phyloP scores from a whole-genome alignment of 2,329 filamentous ascomycete species.

The Fusarium torreyae region DNA sequence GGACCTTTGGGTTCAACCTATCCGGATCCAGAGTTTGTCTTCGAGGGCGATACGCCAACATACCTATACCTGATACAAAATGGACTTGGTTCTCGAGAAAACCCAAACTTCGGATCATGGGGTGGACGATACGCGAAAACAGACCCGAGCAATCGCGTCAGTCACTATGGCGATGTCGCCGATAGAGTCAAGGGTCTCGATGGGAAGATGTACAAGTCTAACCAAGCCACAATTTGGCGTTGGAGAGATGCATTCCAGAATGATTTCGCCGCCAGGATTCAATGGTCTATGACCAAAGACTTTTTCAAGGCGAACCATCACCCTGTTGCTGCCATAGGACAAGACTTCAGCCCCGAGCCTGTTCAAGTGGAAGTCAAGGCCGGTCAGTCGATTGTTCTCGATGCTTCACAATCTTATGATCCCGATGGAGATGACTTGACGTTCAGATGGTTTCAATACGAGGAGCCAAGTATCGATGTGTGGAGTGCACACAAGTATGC shows the following conservation, averaged over 20 bases:
- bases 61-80: conserved; percentile 60
- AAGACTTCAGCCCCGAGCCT: conserved; percentile 55
- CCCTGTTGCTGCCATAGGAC: conserved; percentile 62
- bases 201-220: conserved; percentile 37
- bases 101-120: conserved; percentile 65
- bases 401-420: conserved; percentile 63
- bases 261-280: conserved; percentile 61
- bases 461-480: conserved; percentile 47
- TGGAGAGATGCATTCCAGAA: conserved; percentile 60
- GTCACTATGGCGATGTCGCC: conserved; percentile 44
- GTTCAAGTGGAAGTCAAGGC: conserved; percentile 59
- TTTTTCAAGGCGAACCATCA: conserved; percentile 61
- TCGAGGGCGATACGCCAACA: conserved; percentile 67
- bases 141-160: conserved; percentile 48
- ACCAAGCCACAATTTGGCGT: conserved; percentile 60
- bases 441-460: conserved; percentile 68
- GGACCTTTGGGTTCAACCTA: conserved; percentile 60
- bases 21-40: conserved; percentile 63
- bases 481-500: conserved; percentile 52
- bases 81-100: conserved; percentile 59
- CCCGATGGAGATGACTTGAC: conserved; percentile 61
- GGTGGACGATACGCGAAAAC: conserved; percentile 61
- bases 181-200: conserved; percentile 47
- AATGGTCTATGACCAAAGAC: conserved; percentile 54
- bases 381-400: conserved; percentile 57